Evolutionary conservation across 2,329 filamentous ascomycete genomes (phyloP), one percentile per base, ranked within the genome.

Genomic region (Dendrostoma leiphaemia): DNA sequence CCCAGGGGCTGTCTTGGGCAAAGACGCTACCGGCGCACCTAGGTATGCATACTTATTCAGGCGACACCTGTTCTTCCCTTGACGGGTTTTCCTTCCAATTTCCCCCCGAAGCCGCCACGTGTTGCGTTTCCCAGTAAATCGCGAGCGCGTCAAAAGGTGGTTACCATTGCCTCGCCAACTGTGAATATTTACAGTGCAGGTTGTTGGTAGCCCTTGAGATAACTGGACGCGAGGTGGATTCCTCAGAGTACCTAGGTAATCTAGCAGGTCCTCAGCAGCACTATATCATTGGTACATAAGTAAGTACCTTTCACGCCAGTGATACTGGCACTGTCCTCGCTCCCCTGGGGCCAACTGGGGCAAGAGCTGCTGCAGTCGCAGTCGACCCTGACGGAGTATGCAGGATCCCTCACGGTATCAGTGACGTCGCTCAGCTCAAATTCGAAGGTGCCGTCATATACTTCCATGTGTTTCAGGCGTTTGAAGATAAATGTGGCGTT

Each of bases 391-490:
- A 41, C 28, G 29, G 35, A 26, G 24, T 28, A 24, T 2, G 44
- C 51, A 40, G 8, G 5, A 21, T 19, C 15, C 4, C 12, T 23
- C 12, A 53, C 51, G 2, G 44, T 24, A 6, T 45, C 51, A 6
- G 34, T 35, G 12, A 53, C 28, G 4, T 28, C 28, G 19, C 44
- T 15, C 12, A 48, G 43, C 32, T 26, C 32, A n/a, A 53, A 28
- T 13, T 23, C 26, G 7, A 35, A 43, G 37, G 48, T 53, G 24
- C 45, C 51, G 29, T 48, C 19, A 23, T 53, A 48, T 19, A 15
- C 37, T 40, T 9, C 3, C 23, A 21, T 24, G 37, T 40, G 19
- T 40, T 23, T 21, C 17, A 40, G 19, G 6, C 4, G 5, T 2
- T 17, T 17, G 8, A 37, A 17, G 34, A 10, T 17, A 3, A 17